Base-by-base conservation (phyloP, 345 rosid genomes). In the Carallia brachiata region DNA sequence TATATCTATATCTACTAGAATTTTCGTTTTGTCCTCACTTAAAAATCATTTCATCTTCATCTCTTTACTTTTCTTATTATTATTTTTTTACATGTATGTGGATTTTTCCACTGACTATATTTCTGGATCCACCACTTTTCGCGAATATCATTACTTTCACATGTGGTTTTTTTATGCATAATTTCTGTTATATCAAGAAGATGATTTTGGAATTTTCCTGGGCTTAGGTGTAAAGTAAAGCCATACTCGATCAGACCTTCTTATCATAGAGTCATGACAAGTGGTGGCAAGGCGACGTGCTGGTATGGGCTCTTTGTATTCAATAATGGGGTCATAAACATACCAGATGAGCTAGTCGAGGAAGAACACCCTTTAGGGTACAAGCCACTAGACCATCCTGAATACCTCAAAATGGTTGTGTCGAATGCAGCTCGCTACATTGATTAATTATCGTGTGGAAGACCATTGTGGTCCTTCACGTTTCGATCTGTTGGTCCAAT, bases 311-410 rank as follows among this genome's bases (percentile, higher is more conserved):
- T 73, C 6, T 66, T 65, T 57, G 44, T 59, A 2, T 66, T 65
- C 76, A 47, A 34, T 7, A 61, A 12, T 23, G 23, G 23, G 23
- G 23, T 23, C 23, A 23, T 23, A 23, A 23, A 23, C 23, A 23
- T 23, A 23, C 76, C 66, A n/a, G n/a, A 50, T 31, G 63, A 66
- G 53, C 61, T 73, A 12, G 61, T 73, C 27, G 70, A 73, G 27
- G 70, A 73, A 3, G 15, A 66, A 18, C 70, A 66, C 19, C 70
- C 76, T 19, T 16, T 72, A 13, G 56, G 55, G 32, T 72, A 40
- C 59, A 65, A 65, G 57, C 70, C 70, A 23, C 60, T 73, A 12
- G 48, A 65, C 36, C 36, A 53, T 39, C 31, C 36, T 1, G 63
- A 63, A 7, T 71, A 47, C 54, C 68, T 63, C 61, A 27, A 58